Base-by-base conservation (phyloP, 2,329 filamentous ascomycete species). In the Gaeumannomyces sp. region DNA sequence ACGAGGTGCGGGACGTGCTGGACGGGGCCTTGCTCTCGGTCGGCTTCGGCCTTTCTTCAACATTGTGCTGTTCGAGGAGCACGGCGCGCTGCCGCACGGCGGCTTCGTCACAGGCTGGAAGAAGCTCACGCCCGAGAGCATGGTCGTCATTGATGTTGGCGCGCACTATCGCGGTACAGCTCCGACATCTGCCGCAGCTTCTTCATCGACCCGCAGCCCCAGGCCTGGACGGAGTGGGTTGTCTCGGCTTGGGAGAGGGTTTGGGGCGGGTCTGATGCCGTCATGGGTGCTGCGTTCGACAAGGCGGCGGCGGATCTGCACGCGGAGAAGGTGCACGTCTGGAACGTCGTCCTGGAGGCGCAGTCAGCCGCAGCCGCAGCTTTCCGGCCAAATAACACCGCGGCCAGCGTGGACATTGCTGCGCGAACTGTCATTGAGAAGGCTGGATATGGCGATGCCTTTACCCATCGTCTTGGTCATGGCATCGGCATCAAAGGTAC, bases 121-220 rank as follows among this genome's bases (percentile, higher is more conserved):
- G 70, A 77, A 79, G 60, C 73, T 87, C 11, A 80, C 81, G 14
- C 69, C 79, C 16, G 81, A 85, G 57, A 85, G 79, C 35, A 84
- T 89, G 73, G 75, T 89, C 0, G 76, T 89, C 16, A 88, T 89
- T 59, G 86, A 89, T 65, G 85, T 88, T 14, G 85, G 84, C 1
- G 82, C 84, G 0, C 85, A 88, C 71, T 80, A 86, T 38, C 77
- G 83, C 59, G 85, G 86, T 89, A 89, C 72, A 85, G 82, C 4
- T 88, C 84, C 2, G 85, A 89, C 68, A 85, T 89, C 10, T 86
- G 83, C 69, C 81, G 86, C 22, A 87, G 83, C 59, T 89, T 89
- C 74, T 85, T 86, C 59, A 79, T 79, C 27, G 77, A 79, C 64
- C 69, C 72, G 19, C 29, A 1, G 59, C 29, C 22, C 22, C 59